Conservation (phyloP, 2,329 filamentous ascomycete species). For the Albophoma yamanashiensis region DNA sequence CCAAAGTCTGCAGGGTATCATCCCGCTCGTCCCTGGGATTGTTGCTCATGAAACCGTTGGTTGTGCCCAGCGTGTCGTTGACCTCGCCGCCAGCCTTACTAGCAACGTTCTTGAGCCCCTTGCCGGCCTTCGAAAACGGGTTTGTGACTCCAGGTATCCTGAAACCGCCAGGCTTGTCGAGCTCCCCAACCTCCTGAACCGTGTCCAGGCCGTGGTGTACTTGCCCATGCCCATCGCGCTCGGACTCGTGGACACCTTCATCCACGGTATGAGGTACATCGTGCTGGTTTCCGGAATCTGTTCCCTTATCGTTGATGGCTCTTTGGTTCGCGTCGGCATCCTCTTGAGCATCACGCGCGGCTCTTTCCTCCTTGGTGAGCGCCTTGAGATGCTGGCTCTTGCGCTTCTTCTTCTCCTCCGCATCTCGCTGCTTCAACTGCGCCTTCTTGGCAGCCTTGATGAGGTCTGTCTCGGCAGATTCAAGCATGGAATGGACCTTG, state of each 20-base stretch:
- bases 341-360: conserved; percentile 33
- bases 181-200: conserved; percentile 9
- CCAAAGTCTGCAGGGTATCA: background rate
- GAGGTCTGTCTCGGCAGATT: conserved; percentile 74
- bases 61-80: conserved; percentile 41
- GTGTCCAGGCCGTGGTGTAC: background rate
- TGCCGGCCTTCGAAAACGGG: conserved; percentile 34
- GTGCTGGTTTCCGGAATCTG: conserved; percentile 41
- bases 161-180: conserved; percentile 12
- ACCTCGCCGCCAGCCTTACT: conserved; percentile 36
- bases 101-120: conserved; percentile 35
- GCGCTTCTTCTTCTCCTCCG: conserved; percentile 55
- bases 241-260: conserved; percentile 31
- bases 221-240: conserved; percentile 4
- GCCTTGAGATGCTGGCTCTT: conserved; percentile 37
- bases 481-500: conserved; percentile 59
- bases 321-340: conserved; percentile 39
- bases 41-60: conserved; percentile 39
- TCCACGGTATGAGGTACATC: conserved; percentile 41
- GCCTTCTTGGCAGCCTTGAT: conserved; percentile 71
- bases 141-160: conserved; percentile 21
- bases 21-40: conserved; percentile 7
- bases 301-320: conserved; percentile 37
- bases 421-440: conserved; percentile 57
- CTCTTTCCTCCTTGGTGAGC: conserved; percentile 39